Evolutionary conservation across 2,329 filamentous ascomycete genomes (phyloP).

Genomic region (Ophiostoma fasciatum): DNA sequence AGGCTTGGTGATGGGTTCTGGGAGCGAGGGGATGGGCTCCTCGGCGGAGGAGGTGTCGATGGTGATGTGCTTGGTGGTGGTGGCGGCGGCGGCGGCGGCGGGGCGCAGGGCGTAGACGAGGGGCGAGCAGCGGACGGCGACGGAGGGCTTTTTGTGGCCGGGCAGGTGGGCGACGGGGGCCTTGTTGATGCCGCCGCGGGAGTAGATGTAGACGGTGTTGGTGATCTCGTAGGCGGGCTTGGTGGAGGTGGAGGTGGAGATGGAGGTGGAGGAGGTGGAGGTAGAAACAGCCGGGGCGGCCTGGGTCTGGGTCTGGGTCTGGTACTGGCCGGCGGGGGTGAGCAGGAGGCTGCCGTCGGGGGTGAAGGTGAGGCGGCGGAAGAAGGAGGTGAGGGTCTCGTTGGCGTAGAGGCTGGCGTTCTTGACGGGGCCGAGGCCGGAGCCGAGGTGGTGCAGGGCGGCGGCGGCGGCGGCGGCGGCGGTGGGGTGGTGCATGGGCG

Average conservation of each 20-base stretch:
- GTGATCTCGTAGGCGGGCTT: constrained; percentile 75
- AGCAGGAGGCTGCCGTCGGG: constrained; percentile 89
- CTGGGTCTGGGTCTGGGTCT: constrained; percentile 53
- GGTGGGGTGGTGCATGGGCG: constrained; percentile 57
- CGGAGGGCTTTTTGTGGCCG: constrained; percentile 94
- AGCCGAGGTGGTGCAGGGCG: constrained; percentile 21
- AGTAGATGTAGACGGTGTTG: constrained; percentile 98
- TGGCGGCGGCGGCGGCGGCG: constrained; percentile 45
- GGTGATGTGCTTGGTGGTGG: constrained; percentile 73
- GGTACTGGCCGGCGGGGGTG: constrained; percentile 91
- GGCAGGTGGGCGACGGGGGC: constrained; percentile 89
- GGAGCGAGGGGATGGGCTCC: constrained; percentile 67
- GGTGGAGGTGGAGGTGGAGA: constrained; percentile 11
- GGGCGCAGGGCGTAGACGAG: constrained; percentile 72
- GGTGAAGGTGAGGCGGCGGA: constrained; percentile 82
- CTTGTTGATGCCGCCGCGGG: constrained; percentile 88
- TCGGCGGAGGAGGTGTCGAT: constrained; percentile 86
- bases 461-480: not conserved
- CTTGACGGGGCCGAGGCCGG: constrained; percentile 50
- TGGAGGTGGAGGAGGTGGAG: too few relatives aligned
- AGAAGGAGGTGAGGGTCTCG: constrained; percentile 94
- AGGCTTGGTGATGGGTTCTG: constrained; percentile 62
- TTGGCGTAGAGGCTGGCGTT: constrained; percentile 91
- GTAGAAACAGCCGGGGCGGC: too few relatives aligned
- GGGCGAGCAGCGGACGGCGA: constrained; percentile 89